A percentile compares a stretch with the other conserved stretches of the same genome.
These are phyloP conservation scores for Omphalotus olearius DNA, from an alignment of 1,284 basidiomycete species.

Conservation along the genomic window DNA sequence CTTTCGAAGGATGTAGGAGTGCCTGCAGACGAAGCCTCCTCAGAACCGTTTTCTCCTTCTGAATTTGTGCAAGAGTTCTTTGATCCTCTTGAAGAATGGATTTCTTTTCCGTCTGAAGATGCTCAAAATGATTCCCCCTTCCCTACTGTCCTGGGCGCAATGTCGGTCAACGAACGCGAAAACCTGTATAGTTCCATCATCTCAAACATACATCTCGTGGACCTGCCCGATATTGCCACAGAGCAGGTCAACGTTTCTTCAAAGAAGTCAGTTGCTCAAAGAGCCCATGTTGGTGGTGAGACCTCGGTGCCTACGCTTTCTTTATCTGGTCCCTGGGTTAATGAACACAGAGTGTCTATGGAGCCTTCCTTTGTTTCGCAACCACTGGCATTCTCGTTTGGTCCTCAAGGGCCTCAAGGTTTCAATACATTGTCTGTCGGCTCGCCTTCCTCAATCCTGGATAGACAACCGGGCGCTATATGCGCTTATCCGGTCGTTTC, in stretches of 20 bases:
- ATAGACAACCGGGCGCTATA: no score
- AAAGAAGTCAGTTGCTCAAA: neutral
- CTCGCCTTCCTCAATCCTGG: no score
- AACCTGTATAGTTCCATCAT: slow-evolving; percentile 4
- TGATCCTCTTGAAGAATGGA: slow-evolving; percentile 6
- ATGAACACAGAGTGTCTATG: neutral
- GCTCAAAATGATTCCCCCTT: neutral
- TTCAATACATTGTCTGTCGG: no score
- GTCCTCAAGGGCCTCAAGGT: no score
- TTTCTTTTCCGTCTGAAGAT: neutral
- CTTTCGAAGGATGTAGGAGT: neutral
- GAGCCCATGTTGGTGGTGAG: neutral
- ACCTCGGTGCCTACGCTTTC: neutral
- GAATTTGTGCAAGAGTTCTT: slow-evolving; percentile 11
- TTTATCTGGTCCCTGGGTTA: neutral
- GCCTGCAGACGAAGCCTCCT: neutral
- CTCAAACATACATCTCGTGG: neutral
- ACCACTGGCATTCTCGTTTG: no score
- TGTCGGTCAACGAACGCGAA: slow-evolving; percentile 1
- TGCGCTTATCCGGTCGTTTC: no score
- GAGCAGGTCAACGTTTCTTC: neutral
- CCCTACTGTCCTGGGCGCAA: neutral
- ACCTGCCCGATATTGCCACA: neutral
- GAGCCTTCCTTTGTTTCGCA: no score
- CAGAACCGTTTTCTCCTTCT: slow-evolving; percentile 7